phyloP scores from a whole-genome alignment of 441 rosid genomes.

The Jatropha podagrica region DNA sequence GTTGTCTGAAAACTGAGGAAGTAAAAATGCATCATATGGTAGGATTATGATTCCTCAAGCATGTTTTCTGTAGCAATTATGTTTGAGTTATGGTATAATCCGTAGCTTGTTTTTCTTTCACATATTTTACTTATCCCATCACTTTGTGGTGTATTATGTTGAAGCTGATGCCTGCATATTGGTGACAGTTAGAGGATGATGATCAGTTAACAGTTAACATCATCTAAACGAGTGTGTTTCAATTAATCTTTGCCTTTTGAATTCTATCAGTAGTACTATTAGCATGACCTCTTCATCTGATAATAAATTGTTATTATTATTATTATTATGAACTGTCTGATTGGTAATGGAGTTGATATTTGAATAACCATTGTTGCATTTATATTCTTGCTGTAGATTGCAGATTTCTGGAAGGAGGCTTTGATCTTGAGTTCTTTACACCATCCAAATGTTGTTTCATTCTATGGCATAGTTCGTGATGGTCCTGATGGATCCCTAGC shows the following conservation, averaged over 20 bases:
- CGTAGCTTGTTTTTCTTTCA: background rate
- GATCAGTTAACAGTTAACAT: background rate
- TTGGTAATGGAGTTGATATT: conserved; percentile 14
- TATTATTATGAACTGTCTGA: conserved; percentile 8
- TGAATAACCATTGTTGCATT: conserved; percentile 11
- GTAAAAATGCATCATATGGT: background rate
- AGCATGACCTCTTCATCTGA: background rate
- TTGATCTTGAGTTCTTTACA: conserved; percentile 89
- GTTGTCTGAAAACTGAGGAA: background rate
- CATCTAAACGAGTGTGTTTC: background rate
- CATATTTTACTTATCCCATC: background rate
- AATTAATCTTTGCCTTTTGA: background rate
- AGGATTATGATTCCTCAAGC: background rate
- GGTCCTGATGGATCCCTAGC: conserved; percentile 98
- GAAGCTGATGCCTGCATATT: background rate
- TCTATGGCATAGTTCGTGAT: conserved; percentile 99
- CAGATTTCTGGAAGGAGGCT: conserved; percentile 99
- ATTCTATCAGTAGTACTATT: background rate
- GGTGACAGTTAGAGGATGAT: background rate
- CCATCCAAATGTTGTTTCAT: conserved; percentile 97
- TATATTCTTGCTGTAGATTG: conserved; percentile 60
- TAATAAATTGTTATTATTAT: background rate
- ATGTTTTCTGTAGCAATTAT: background rate
- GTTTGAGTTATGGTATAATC: background rate
- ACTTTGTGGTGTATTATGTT: background rate